Evolutionary conservation across 495 filamentous ascomycete genomes (phyloP).

Genomic region (Platismatia glauca): DNA sequence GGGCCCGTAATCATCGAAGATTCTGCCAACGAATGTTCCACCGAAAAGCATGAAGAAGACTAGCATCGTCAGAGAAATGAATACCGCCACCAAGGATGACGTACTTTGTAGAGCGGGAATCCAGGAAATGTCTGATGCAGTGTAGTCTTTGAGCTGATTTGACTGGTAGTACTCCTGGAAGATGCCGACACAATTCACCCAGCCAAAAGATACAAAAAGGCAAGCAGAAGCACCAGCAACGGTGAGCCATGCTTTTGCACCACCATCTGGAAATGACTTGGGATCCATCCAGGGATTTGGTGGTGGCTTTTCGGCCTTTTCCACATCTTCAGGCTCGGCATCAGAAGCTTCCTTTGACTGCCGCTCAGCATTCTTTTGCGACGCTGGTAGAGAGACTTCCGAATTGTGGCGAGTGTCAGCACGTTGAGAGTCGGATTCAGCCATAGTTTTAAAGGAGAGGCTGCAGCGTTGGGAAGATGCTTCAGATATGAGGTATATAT

Average conservation of each 20-base stretch:
- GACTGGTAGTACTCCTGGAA: slow-evolving; percentile 54
- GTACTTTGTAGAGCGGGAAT: slow-evolving; percentile 42
- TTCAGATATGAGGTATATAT: too few relatives aligned
- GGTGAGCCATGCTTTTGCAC: slow-evolving; percentile 30
- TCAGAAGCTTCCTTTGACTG: background rate
- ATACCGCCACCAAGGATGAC: background rate
- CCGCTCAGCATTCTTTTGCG: background rate
- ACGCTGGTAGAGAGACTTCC: background rate
- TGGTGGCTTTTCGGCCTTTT: slow-evolving; percentile 5
- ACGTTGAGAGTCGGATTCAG: background rate
- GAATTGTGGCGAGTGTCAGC: background rate
- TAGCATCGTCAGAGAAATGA: background rate
- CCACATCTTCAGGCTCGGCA: background rate
- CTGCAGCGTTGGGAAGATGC: background rate
- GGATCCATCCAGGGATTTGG: slow-evolving; percentile 14
- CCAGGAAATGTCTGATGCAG: slow-evolving; percentile 50
- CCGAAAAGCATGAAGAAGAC: slow-evolving; percentile 34
- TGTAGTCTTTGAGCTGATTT: slow-evolving; percentile 38
- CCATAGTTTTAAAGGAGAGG: background rate
- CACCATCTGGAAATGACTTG: slow-evolving; percentile 27
- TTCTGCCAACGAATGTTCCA: slow-evolving; percentile 29
- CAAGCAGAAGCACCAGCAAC: slow-evolving; percentile 26
- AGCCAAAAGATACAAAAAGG: slow-evolving; percentile 40
- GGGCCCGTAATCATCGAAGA: slow-evolving; percentile 37
- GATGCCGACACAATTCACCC: slow-evolving; percentile 54